phyloP scores from a whole-genome alignment of 75 land plant species.

The Cupressus sempervirens region DNA sequence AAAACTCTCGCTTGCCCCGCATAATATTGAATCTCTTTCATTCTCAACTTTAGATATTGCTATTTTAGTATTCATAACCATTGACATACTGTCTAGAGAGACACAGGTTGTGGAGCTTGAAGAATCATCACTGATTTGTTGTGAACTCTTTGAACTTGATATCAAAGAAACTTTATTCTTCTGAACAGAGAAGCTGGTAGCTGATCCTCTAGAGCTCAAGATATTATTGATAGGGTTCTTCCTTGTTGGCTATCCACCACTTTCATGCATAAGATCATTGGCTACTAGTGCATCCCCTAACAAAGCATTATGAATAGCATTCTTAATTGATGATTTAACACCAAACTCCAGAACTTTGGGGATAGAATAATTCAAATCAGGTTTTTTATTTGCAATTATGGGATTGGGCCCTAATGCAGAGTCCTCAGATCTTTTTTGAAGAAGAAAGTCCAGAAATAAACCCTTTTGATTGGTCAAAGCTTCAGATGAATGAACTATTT shows the following conservation, averaged over 20 bases:
- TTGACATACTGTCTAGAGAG: not conserved
- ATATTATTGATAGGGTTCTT: not conserved
- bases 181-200: not conserved
- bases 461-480: not conserved
- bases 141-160: constrained; percentile 11
- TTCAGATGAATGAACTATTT: constrained; percentile 42
- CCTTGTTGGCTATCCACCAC: not conserved
- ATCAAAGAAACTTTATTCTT: not conserved
- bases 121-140: not conserved
- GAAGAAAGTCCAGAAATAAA: not conserved
- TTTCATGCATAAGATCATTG: not conserved
- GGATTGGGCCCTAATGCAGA: not conserved
- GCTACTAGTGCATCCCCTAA: not conserved
- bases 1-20: not conserved
- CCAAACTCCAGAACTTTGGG: constrained; percentile 1
- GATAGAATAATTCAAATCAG: not conserved
- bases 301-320: not conserved
- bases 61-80: not conserved
- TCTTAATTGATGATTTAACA: not conserved
- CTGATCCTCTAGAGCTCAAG: not conserved
- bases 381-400: not conserved
- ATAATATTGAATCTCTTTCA: not conserved
- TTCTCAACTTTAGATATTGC: not conserved
- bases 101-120: not conserved
- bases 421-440: not conserved